Evolutionary conservation across 306 rosid genomes (phyloP), one percentile per base, ranked within the genome.

Genomic region (Fragaria nilgerrensis): DNA sequence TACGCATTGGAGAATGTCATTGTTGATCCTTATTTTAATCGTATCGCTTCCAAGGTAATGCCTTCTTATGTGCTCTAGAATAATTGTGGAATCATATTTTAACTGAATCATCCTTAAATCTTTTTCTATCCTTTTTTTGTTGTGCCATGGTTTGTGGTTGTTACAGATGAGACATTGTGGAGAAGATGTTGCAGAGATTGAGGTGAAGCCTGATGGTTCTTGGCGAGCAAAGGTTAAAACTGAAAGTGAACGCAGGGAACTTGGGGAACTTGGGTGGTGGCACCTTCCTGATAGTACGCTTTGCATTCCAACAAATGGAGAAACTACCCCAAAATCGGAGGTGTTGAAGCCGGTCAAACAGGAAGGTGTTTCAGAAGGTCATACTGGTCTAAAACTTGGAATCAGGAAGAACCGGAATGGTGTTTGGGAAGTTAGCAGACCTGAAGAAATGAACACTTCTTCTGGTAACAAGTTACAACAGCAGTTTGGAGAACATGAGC

Each of bases 181-280:
- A 34, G 99, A 96, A 48, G 99, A 96, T 82, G 87, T 88, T 61
- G 68, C 91, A 43, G 99, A 96, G 85, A 84, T 96, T 70, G 99
- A 96, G 82, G 96, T 92, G 81, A 91, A 89, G 80, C 99, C 97
- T 84, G 99, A 96, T 80, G 97, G 99, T 77, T 88, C 85, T 82
- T 96, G 99, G 99, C 94, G 99, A 77, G 98, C 83, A 37, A 92
- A 90, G 86, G 75, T 88, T 77, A 96, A 88, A 87, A 91, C 77
- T 82, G 99, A 92, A 85, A 85, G 80, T 84, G 99, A 92, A 77
- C 86, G 85, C 63, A 83, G 89, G 43, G 97, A 91, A 44, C 87
- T 92, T 16, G 94, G 97, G 55, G 87, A 79, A 74, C 90, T 96
- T 83, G 82, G 88, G 62, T 80, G 78, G 58, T 96, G 99, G 99